phyloP scores from a whole-genome alignment of 1,284 basidiomycete species.

The Lentinula novae-zelandiae region DNA sequence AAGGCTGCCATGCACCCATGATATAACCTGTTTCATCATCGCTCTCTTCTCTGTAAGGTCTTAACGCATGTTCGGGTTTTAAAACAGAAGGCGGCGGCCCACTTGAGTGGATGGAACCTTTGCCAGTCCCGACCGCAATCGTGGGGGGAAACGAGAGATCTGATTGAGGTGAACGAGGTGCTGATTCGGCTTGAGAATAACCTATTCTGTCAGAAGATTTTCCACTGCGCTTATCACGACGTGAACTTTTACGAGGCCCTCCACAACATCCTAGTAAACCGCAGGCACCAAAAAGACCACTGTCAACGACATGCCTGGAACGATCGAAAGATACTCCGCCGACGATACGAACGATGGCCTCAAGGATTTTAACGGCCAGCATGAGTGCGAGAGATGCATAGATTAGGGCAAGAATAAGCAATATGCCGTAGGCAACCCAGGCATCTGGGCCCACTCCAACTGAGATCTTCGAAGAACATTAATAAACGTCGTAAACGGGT shows the following conservation, averaged over 20 bases:
- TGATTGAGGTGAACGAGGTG: constrained; percentile 17
- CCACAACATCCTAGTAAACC: constrained; percentile 74
- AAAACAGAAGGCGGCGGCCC: constrained; percentile 72
- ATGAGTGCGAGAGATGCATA: constrained; percentile 81
- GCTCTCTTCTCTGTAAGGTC: constrained; percentile 74
- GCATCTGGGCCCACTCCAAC: constrained; percentile 74
- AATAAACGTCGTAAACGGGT: neutral
- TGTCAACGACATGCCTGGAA: constrained; percentile 75
- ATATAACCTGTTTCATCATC: constrained; percentile 78
- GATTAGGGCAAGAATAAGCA: constrained; percentile 83
- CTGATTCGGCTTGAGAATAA: constrained; percentile 9
- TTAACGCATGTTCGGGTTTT: constrained; percentile 71
- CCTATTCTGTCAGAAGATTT: neutral
- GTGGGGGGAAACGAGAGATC: constrained; percentile 37
- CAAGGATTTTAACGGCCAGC: constrained; percentile 81
- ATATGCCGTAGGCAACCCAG: constrained; percentile 92
- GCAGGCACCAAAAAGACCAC: constrained; percentile 81
- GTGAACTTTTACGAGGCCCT: constrained; percentile 43
- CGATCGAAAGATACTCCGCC: constrained; percentile 84
- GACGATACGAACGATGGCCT: constrained; percentile 78
- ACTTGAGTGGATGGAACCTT: constrained; percentile 40
- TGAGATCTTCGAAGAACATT: constrained; percentile 54
- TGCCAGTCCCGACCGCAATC: constrained; percentile 26
- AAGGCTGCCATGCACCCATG: constrained; percentile 82
- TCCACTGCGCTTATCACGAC: constrained; percentile 21